Percentiles rank a stretch among this genome's conserved stretches.
These are phyloP conservation scores for Solidago caesia DNA, from an alignment of 129 eudicot species.

Conservation along the genomic window DNA sequence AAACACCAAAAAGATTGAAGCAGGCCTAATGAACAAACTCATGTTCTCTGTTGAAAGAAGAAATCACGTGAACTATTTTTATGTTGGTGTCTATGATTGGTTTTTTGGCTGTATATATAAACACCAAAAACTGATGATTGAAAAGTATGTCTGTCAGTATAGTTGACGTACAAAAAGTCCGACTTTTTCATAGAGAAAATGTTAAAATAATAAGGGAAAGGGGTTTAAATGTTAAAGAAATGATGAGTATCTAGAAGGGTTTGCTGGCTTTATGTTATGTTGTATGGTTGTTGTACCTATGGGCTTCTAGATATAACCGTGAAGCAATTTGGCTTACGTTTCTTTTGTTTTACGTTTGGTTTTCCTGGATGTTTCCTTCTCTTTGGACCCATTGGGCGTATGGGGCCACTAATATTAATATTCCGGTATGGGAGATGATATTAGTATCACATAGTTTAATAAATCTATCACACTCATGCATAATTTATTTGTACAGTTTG, in stretches of 20 bases:
- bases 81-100: conserved; percentile 19
- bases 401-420: background rate
- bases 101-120: conserved; percentile 19
- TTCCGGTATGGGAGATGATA: no score
- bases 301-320: background rate
- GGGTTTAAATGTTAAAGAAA: background rate
- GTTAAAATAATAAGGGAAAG: background rate
- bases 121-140: conserved; percentile 8
- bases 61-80: background rate
- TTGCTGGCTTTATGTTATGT: background rate
- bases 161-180: conserved; percentile 6
- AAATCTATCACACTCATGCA: no score
- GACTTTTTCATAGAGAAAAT: background rate
- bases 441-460: no score
- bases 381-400: background rate
- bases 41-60: background rate
- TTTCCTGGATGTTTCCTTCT: background rate
- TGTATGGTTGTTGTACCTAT: background rate
- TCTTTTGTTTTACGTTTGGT: background rate
- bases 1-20: conserved; percentile 12
- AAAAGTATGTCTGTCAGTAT: conserved; percentile 13
- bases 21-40: conserved; percentile 4
- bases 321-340: background rate
- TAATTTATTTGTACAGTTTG: no score
- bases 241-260: conserved; percentile 11